Evolutionary conservation across 116 monocot genomes (phyloP), one percentile per base, ranked within the genome.

Genomic region (Phalaenopsis hybrid): DNA sequence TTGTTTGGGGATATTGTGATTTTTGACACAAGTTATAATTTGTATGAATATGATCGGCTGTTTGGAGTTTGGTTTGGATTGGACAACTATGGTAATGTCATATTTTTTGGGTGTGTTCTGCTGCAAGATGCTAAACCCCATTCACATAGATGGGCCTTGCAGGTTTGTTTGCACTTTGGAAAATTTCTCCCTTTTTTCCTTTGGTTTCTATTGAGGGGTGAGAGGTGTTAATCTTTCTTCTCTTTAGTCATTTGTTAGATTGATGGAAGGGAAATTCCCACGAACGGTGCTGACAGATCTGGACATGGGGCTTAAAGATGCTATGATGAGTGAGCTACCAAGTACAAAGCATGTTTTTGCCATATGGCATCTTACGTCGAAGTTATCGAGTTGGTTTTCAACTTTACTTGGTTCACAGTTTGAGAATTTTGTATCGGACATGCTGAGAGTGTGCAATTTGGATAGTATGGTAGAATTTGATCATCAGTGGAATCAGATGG

Each of bases 21-120:
- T 46, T 92, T 95, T 85, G 95, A 95, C 44, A 89, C 92, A 1
- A 82, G 89, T 78, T 91, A 91, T 84, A 89, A 79, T 48, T 76
- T 95, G 75, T 90, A 89, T 81, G 85, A 87, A 65, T 92, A 92
- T 79, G 88, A 92, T 34, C 88, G 90, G 57, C 86, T 83, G n/a
- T 50, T 95, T 49, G 95, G 90, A 74, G 91, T 92, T 23, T 95
- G 92, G 92, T 90, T 92, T 88, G 95, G 95, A 17, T 63, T 92
- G 63, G 95, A 92, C 70, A 95, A 95, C 76, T 86, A 91, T 63
- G 90, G 95, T 25, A 87, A 91, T 63, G 81, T 84, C n/a, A 88
- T 92, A 61, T 92, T 92, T 79, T 92, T 95, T 84, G 90, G 91
- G 58, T 89, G 89, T 83, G 91, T 87, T 84, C 77, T 95, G 31